These are phyloP conservation scores for Ophiostoma fasciatum DNA, from an alignment of 2,329 filamentous ascomycete species.

Conservation along the genomic window DNA sequence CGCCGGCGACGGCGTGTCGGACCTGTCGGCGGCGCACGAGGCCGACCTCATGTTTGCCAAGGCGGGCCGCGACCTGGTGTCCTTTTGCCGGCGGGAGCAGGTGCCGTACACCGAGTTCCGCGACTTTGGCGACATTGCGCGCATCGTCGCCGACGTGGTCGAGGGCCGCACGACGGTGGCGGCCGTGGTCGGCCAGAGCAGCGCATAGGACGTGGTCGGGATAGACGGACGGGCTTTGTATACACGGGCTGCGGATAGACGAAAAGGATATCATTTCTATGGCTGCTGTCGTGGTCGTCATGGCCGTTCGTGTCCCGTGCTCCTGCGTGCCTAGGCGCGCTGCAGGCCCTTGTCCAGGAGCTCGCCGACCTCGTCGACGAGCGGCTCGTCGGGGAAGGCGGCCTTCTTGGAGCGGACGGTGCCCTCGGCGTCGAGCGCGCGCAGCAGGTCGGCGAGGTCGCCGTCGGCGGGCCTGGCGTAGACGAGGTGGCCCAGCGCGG, in stretches of 20 bases:
- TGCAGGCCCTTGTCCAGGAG: conserved; percentile 34
- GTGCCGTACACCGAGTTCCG: conserved; percentile 45
- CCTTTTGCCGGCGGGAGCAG: conserved; percentile 13
- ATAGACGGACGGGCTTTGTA: too few relatives aligned
- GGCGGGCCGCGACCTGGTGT: conserved; percentile 45
- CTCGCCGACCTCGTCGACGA: conserved; percentile 43
- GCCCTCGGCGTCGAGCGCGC: conserved; percentile 58
- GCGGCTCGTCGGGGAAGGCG: conserved; percentile 38
- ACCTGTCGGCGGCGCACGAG: conserved; percentile 81
- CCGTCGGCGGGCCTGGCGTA: conserved; percentile 57
- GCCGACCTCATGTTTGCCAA: conserved; percentile 91
- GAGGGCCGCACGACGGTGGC: conserved; percentile 12
- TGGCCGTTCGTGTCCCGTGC: too few relatives aligned
- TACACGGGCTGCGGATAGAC: too few relatives aligned
- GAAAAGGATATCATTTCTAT: too few relatives aligned
- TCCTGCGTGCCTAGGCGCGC: too few relatives aligned
- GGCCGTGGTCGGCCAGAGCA: conserved; percentile 5
- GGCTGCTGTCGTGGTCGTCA: too few relatives aligned
- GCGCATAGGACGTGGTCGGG: too few relatives aligned
- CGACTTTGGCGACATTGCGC: conserved; percentile 31
- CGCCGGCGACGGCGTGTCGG: conserved; percentile 85
- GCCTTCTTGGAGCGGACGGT: conserved; percentile 45
- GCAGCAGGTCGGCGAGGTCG: conserved; percentile 65
- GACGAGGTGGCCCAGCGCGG: conserved; percentile 60
- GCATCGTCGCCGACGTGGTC: conserved; percentile 11